phyloP scores from a whole-genome alignment of 768 basidiomycete species.

The Inosperma sp. region DNA sequence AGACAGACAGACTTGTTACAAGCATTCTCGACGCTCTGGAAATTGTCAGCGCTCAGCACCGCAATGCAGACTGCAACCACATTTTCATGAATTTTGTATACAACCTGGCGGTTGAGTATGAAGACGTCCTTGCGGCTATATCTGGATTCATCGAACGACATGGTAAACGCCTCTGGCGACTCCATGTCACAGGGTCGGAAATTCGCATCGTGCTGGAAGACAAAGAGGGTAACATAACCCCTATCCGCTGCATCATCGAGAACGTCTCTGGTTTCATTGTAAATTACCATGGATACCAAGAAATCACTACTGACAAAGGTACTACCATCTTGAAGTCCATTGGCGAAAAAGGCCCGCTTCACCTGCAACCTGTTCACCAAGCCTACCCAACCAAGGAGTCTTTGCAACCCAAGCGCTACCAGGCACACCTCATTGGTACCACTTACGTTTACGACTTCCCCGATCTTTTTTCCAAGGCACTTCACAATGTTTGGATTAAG shows the following conservation, averaged over 20 bases:
- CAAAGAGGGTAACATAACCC: constrained; percentile 88
- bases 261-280: constrained; percentile 99
- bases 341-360: constrained; percentile 94
- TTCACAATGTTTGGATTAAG: constrained; percentile 88
- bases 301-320: constrained; percentile 94
- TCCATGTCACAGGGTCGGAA: constrained; percentile 97
- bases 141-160: constrained; percentile 99
- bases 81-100: constrained; percentile 99
- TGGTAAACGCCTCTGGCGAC: constrained; percentile 95
- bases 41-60: constrained; percentile 83
- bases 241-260: constrained; percentile 96
- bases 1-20: constrained; percentile 94
- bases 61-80: constrained; percentile 96
- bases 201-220: constrained; percentile 95
- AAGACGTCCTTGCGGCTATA: constrained; percentile 94
- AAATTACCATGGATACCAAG: constrained; percentile 97
- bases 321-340: constrained; percentile 96
- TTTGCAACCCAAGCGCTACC: constrained; percentile 96
- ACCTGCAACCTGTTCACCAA: constrained; percentile 91
- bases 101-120: constrained; percentile 90
- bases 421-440: constrained; percentile 96
- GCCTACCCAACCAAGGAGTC: constrained; percentile 97
- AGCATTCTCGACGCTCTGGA: constrained; percentile 92
- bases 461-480: constrained; percentile 94
- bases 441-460: constrained; percentile 99